Conservation (phyloP, 148 eudicot species). For the Cornus controversa region DNA sequence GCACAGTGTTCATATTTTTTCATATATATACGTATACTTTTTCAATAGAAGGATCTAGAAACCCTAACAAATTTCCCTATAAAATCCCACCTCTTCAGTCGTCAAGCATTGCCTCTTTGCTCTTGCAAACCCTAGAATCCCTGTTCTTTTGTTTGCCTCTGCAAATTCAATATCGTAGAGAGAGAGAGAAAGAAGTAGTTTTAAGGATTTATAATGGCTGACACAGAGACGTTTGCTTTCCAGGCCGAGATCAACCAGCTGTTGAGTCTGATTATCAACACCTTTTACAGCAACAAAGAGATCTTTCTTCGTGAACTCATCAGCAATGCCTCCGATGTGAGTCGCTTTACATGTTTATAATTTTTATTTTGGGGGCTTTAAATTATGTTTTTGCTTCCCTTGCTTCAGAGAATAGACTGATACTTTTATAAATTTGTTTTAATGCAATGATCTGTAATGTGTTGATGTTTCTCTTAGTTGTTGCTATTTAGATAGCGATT, state of each 20-base stretch:
- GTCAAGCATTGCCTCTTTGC: background rate
- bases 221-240: constrained; percentile 77
- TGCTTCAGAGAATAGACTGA: background rate
- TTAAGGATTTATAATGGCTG: constrained; percentile 38
- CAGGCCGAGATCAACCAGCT: constrained; percentile 89
- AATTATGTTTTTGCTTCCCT: background rate
- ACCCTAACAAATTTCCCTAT: constrained; percentile 44
- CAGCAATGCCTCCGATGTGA: constrained; percentile 76
- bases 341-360: constrained; percentile 12
- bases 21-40: too few relatives aligned
- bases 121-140: background rate
- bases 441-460: background rate
- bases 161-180: too few relatives aligned
- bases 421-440: too few relatives aligned
- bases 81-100: constrained; percentile 1
- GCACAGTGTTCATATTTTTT: too few relatives aligned
- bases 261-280: constrained; percentile 74
- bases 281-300: constrained; percentile 85
- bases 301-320: constrained; percentile 83
- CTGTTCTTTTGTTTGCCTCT: too few relatives aligned
- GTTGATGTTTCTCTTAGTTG: background rate
- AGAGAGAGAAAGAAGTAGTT: background rate
- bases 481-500: background rate
- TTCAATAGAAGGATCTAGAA: constrained; percentile 75
- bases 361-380: too few relatives aligned